phyloP scores from a whole-genome alignment of 2,329 filamentous ascomycete species.

The Aspergillus aculeatus region DNA sequence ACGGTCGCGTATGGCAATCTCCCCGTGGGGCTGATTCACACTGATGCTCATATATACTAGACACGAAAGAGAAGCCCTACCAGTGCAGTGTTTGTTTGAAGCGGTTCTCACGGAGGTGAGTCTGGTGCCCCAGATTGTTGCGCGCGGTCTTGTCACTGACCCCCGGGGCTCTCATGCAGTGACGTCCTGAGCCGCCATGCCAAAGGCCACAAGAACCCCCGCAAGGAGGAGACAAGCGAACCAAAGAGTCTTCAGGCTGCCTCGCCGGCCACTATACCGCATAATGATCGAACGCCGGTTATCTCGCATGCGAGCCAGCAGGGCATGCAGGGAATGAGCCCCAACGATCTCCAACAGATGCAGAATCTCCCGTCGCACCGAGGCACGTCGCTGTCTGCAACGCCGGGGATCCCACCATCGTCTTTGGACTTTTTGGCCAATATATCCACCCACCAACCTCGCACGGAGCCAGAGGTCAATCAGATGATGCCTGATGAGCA shows the following conservation, averaged over 20 bases:
- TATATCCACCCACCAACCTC: conserved; percentile 35
- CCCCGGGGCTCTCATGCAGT: conserved; percentile 27
- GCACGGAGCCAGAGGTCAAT: conserved; percentile 28
- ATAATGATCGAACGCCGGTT: conserved; percentile 26
- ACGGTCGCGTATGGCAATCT: conserved; percentile 50
- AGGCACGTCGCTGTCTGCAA: conserved; percentile 28
- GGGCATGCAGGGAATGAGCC: conserved; percentile 16
- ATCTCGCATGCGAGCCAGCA: conserved; percentile 17
- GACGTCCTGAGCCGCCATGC: conserved; percentile 53
- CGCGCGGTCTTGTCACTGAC: neutral
- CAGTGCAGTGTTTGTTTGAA: conserved; percentile 55
- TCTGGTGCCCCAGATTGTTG: neutral
- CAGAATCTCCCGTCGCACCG: conserved; percentile 20
- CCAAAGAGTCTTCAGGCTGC: conserved; percentile 35
- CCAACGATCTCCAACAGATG: conserved; percentile 19
- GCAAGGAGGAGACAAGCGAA: conserved; percentile 10
- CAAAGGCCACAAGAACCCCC: conserved; percentile 47
- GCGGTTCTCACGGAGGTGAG: conserved; percentile 54
- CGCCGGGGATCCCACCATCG: conserved; percentile 32
- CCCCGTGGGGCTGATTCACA: neutral
- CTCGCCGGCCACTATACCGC: conserved; percentile 24
- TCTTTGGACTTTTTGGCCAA: conserved; percentile 44
- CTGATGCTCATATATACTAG: conserved; percentile 28
- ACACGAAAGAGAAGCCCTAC: conserved; percentile 56
- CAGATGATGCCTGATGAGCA: conserved; percentile 31